These are phyloP conservation scores for Fusarium torreyae DNA, from an alignment of 2,329 filamentous ascomycete genomes.

Conservation along the genomic window DNA sequence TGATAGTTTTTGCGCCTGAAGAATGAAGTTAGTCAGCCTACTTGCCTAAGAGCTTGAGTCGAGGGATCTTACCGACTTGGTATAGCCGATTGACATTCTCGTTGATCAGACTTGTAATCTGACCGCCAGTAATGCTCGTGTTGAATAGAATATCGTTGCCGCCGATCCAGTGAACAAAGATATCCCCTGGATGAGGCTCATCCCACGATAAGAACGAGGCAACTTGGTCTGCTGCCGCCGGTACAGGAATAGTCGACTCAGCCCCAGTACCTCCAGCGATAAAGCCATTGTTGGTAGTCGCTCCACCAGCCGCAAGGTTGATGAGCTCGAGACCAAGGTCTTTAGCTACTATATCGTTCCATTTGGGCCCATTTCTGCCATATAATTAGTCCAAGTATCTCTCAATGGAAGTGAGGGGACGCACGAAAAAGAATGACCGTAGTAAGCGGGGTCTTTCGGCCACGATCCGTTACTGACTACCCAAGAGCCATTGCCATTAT, in stretches of 20 bases:
- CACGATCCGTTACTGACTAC: conserved; percentile 35
- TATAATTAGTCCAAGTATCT: rapidly evolving
- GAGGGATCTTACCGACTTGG: conserved; percentile 11
- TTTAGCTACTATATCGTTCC: conserved; percentile 29
- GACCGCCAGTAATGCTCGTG: conserved; percentile 27
- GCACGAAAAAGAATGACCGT: conserved; percentile 35
- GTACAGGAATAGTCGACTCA: conserved; percentile 26
- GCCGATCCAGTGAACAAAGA: conserved; percentile 40
- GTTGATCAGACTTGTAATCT: conserved; percentile 25
- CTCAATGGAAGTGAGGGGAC: rapidly evolving
- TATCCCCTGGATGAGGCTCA: conserved; percentile 2
- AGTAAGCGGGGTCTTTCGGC: conserved; percentile 38
- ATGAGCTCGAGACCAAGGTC: conserved; percentile 23
- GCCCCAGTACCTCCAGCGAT: conserved; percentile 32
- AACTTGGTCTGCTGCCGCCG: conserved; percentile 30
- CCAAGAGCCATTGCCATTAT: conserved; percentile 40
- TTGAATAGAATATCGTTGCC: conserved; percentile 38
- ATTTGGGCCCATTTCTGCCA: conserved; percentile 22
- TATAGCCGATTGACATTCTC: conserved; percentile 17
- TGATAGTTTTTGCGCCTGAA: conserved; percentile 23
- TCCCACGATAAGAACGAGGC: conserved; percentile 19
- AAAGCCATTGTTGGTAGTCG: conserved; percentile 29
- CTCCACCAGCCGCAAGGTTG: conserved; percentile 35
- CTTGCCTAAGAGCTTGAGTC: rapidly evolving
- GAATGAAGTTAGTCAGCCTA: rapidly evolving